Evolutionary conservation across 192 early-diverging fungal species (phyloP), one percentile per base, ranked within the genome.

Genomic region (Anaeromyces robustus): DNA sequence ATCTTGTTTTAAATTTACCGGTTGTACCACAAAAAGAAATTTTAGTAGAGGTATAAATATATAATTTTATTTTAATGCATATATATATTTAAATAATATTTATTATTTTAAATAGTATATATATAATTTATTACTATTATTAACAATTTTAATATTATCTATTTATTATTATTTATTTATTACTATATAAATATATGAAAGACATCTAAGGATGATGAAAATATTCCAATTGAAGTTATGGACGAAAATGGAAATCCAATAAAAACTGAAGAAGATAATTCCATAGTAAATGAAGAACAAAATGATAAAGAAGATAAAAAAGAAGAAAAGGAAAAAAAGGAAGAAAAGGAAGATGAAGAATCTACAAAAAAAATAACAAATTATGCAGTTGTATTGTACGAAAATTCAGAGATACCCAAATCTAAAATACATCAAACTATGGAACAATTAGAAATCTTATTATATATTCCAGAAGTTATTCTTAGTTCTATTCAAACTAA

Each of bases 1-100:
- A 77, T 12, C 81, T 90, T 29, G 80, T 77, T 19, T 82, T 90
- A 0, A 83, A 68, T 34, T 41, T 90, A 28, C 86, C 86, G 14
- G 86, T 87, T 5, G 80, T 87, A n/a, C 81, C 82, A 19, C 80
- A 83, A 26, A 79, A 82, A 28, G 43, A 83, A 30, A 0, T 77
- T 22, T 43, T 29, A 30, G 30, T 85, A 79, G 84, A 52, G 19
- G 43, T 52, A 52, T 22, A 39, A 14, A 39, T 39, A n/a, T n/a
- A n/a, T n/a, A n/a, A n/a, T n/a, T n/a, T 34, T 34, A 34, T 34
- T 34, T 7, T 34, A 7, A 34, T 34, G 3, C 3, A 7, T 34
- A 34, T 34, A 7, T 7, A 7, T 34, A 34, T 34, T n/a, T n/a
- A n/a, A n/a, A n/a, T 34, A 7, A 34, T 34, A 7, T 7, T 34